Evolutionary conservation across 129 eudicot genomes (phyloP).

Genomic region (Flaveria brownii): DNA sequence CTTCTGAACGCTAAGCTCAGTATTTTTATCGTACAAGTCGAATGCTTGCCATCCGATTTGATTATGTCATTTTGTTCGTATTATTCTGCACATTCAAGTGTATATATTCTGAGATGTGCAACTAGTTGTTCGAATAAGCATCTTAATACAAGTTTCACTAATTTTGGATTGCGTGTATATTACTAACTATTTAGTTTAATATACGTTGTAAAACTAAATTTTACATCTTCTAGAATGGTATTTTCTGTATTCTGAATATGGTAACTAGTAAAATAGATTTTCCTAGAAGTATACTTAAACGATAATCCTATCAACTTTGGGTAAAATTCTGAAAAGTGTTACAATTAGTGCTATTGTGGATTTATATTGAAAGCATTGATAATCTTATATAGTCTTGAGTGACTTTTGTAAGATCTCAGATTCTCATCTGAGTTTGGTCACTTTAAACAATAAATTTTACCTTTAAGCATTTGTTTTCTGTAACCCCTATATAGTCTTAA

Average conservation of each 20-base stretch:
- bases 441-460: neutral
- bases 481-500: neutral
- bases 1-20: neutral
- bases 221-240: neutral
- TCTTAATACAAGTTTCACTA: neutral
- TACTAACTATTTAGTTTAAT: neutral
- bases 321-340: neutral
- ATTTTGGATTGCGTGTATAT: constrained; percentile 1
- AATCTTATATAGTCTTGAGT: constrained; percentile 3
- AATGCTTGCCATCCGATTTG: neutral
- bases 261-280: neutral
- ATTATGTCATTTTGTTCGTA: neutral
- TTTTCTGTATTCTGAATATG: neutral
- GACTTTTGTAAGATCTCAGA: constrained; percentile 9
- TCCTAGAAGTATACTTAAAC: neutral
- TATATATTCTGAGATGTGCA: neutral
- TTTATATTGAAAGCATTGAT: neutral
- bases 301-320: neutral
- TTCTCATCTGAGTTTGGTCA: neutral
- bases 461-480: neutral
- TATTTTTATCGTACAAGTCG: constrained; percentile 2
- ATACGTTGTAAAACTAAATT: neutral
- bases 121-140: neutral
- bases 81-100: constrained; percentile 4
- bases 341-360: neutral